A percentile compares a stretch with the other conserved stretches of the same genome.
Evolutionary conservation across 2,329 filamentous ascomycete species (phyloP).

Genomic region (Dendryphion nanum): DNA sequence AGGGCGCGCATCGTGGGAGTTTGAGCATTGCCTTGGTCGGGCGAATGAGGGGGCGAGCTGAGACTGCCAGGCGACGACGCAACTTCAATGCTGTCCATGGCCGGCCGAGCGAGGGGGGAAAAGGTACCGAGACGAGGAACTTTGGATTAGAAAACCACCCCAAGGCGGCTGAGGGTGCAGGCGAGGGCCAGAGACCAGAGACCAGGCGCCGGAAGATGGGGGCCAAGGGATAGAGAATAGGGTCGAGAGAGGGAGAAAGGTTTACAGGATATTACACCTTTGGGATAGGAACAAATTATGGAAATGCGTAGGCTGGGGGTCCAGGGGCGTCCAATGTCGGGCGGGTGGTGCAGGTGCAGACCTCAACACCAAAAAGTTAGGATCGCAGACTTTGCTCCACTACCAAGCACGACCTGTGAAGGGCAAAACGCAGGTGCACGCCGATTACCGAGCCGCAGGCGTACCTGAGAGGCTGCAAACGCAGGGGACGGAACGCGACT

Average conservation of each 20-base stretch:
- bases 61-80: constrained; percentile 37
- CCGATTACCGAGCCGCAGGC: constrained; percentile 15
- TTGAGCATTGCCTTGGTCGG: constrained; percentile 31
- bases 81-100: constrained; percentile 31
- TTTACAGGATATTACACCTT: too few species aligned
- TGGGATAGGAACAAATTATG: too few species aligned
- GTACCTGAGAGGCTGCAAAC: constrained; percentile 16
- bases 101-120: constrained; percentile 13
- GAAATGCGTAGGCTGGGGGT: too few species aligned
- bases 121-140: too few species aligned
- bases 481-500: constrained; percentile 30
- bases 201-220: too few species aligned
- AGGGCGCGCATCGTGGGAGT: constrained; percentile 22
- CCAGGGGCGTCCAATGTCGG: too few species aligned
- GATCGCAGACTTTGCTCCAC: constrained; percentile 21
- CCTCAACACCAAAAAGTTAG: constrained; percentile 32
- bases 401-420: constrained; percentile 26
- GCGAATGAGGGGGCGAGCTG: constrained; percentile 40
- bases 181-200: too few species aligned
- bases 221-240: too few species aligned
- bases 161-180: too few species aligned
- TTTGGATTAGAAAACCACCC: too few species aligned
- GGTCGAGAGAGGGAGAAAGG: too few species aligned
- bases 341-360: constrained; percentile 8
- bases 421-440: constrained; percentile 32